Evolutionary conservation across 1,284 basidiomycete species (phyloP).

Genomic region (Peniophora sp.): DNA sequence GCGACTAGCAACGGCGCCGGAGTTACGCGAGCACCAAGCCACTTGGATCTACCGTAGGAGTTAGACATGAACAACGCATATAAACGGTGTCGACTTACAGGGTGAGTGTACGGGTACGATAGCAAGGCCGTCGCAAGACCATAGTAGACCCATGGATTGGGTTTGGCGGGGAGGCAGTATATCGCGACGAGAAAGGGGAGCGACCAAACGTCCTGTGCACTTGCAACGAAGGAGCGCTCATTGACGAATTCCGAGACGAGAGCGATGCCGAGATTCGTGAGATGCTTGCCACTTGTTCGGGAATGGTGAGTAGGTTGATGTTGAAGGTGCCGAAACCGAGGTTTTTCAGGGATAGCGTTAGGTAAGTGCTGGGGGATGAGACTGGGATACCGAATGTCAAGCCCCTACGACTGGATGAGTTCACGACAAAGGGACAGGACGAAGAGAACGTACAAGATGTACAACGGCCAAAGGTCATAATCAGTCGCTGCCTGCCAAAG

Average conservation of each 20-base stretch:
- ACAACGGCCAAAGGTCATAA: conserved; percentile 66
- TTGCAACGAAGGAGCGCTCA: conserved; percentile 26
- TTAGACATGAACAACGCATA: too few species aligned
- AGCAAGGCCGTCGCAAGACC: conserved; percentile 21
- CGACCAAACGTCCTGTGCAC: conserved; percentile 42
- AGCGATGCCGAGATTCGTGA: conserved; percentile 16
- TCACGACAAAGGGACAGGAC: conserved; percentile 7
- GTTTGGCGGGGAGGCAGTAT: conserved; percentile 34
- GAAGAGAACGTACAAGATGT: conserved; percentile 38
- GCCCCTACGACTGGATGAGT: conserved; percentile 21
- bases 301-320: conserved; percentile 56
- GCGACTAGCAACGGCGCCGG: conserved; percentile 45
- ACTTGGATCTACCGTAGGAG: conserved; percentile 25
- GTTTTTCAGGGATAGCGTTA: conserved; percentile 52
- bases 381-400: conserved; percentile 40
- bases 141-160: conserved; percentile 43
- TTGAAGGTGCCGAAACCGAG: conserved; percentile 59
- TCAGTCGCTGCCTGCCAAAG: conserved; percentile 54
- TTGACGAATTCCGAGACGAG: conserved; percentile 15
- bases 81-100: conserved; percentile 5
- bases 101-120: conserved; percentile 27
- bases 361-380: conserved; percentile 43
- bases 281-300: conserved; percentile 28
- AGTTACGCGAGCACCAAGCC: conserved; percentile 48
- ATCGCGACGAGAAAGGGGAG: conserved; percentile 45